phyloP scores from a whole-genome alignment of 2,329 filamentous ascomycete species.

The Cladosporium colombiae region DNA sequence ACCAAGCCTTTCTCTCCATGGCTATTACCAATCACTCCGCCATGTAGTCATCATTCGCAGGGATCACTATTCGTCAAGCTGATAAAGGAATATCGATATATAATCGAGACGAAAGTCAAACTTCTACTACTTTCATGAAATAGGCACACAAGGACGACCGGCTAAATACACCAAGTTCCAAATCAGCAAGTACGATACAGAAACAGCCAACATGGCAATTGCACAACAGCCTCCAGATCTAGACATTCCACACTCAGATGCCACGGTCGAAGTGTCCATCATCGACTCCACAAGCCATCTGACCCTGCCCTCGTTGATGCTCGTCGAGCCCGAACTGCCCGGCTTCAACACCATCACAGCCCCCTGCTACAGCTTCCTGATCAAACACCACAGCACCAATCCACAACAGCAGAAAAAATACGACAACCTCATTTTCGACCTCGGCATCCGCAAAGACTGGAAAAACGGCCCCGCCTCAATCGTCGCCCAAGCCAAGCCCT shows the following conservation, averaged over 20 bases:
- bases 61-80: background rate
- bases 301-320: constrained; percentile 24
- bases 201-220: background rate
- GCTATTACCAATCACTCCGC: background rate
- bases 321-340: constrained; percentile 38
- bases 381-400: constrained; percentile 43
- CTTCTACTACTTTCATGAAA: background rate
- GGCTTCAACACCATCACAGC: constrained; percentile 38
- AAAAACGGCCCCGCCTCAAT: constrained; percentile 39
- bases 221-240: constrained; percentile 32
- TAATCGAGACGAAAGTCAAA: background rate
- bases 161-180: background rate
- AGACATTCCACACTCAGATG: constrained; percentile 33
- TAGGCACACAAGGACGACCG: background rate
- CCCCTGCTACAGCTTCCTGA: constrained; percentile 49
- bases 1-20: background rate
- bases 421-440: constrained; percentile 46
- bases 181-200: background rate
- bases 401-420: constrained; percentile 27
- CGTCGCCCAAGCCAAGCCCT: constrained; percentile 32
- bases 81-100: background rate
- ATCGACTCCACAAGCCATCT: constrained; percentile 32
- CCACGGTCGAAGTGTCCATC: constrained; percentile 35
- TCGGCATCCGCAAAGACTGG: constrained; percentile 48
- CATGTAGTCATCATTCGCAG: background rate